phyloP scores from a whole-genome alignment of 2,329 filamentous ascomycete species.

The Cercospora janseana region DNA sequence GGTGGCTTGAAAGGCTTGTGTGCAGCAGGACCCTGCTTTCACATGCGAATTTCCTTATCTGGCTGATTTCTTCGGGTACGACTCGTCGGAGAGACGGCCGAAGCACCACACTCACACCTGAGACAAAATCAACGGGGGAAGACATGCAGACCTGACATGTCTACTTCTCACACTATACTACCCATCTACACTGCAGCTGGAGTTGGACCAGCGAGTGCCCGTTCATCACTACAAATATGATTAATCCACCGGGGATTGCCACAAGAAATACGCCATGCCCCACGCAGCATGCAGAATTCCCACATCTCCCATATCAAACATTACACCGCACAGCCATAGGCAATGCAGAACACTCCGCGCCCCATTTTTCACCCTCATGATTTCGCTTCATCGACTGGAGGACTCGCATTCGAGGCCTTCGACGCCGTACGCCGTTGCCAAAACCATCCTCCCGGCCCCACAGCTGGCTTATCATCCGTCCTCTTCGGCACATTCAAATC shows the following conservation, averaged over 20 bases:
- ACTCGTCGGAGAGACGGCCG: no score
- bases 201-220: conserved; percentile 8
- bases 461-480: conserved; percentile 19
- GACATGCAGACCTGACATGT: no score
- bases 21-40: no score
- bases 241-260: not conserved
- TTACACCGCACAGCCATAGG: conserved; percentile 9
- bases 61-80: no score
- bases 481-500: conserved; percentile 21
- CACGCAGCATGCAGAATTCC: no score
- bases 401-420: conserved; percentile 22
- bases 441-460: conserved; percentile 34
- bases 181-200: not conserved
- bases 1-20: no score
- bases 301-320: conserved; percentile 9
- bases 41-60: no score
- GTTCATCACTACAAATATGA: not conserved
- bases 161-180: conserved; percentile 3
- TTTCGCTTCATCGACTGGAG: conserved; percentile 11
- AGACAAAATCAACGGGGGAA: no score
- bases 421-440: conserved; percentile 35
- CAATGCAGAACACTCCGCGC: not conserved
- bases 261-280: not conserved
- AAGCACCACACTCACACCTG: no score
- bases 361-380: not conserved